Percentiles rank a stretch among this genome's conserved stretches.
Conservation (phyloP, 495 filamentous ascomycete genomes). For the Physcia stellaris region DNA sequence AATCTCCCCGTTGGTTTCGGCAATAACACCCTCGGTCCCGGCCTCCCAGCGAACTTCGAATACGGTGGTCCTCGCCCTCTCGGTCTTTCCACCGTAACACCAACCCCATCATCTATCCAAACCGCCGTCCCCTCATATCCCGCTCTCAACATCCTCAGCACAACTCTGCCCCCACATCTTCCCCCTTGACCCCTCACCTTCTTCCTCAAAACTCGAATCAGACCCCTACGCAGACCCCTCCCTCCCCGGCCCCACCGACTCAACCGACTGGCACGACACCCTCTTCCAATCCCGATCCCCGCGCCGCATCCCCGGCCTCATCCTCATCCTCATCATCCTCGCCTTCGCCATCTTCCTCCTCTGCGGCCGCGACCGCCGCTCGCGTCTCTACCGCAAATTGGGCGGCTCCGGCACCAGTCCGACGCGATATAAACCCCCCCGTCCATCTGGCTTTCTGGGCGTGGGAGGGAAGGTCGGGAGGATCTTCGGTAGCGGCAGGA, state of each 20-base stretch:
- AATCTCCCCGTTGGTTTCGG: slow-evolving; percentile 80
- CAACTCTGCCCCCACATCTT: neutral
- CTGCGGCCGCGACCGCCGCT: slow-evolving; percentile 57
- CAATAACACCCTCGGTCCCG: slow-evolving; percentile 46
- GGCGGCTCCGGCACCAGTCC: slow-evolving; percentile 33
- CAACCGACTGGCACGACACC: slow-evolving; percentile 57
- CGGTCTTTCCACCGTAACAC: neutral
- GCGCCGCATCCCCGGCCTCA: slow-evolving; percentile 56
- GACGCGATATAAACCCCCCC: slow-evolving; percentile 37
- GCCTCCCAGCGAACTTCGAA: slow-evolving; percentile 67
- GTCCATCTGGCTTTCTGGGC: slow-evolving; percentile 46
- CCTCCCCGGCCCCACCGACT: slow-evolving; percentile 22
- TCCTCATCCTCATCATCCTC: slow-evolving; percentile 63
- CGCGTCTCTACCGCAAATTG: slow-evolving; percentile 47
- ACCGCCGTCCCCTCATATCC: too few species aligned
- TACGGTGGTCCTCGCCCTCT: slow-evolving; percentile 43
- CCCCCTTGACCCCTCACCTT: too few species aligned
- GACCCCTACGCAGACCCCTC: too few species aligned
- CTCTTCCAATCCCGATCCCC: slow-evolving; percentile 46
- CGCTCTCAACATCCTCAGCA: too few species aligned
- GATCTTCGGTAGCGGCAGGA: too few species aligned
- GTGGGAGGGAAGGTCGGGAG: too few species aligned
- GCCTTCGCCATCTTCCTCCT: slow-evolving; percentile 52
- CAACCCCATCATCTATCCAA: too few species aligned
- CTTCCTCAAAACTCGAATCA: too few species aligned